Evolutionary conservation across 768 basidiomycete genomes (phyloP), one percentile per base, ranked within the genome.

Genomic region (Boletus insuetus): DNA sequence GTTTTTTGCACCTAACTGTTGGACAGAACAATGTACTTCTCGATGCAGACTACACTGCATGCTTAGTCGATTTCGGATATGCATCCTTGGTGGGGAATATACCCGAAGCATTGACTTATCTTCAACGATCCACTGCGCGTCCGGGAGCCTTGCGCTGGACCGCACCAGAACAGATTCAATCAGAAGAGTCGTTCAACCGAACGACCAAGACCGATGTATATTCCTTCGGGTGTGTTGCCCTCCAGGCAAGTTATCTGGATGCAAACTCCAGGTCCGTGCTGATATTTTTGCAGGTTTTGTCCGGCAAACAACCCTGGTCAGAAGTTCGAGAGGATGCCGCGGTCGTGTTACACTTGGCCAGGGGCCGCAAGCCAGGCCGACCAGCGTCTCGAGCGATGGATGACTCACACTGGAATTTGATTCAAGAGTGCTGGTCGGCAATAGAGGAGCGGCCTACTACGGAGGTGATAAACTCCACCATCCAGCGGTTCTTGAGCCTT

Each of bases 41-140:
- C 4, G 60, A 61, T 8, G 50, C 31, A 20, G 40, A 55, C 2
- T 58, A 72, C 22, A 70, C 68, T 24, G 78, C 72, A 0, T 68
- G 72, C n/a, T 58, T 81, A 3, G 69, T 71, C 37, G 80, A 79
- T 54, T 81, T 81, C 40, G 79, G 80, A 1, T 55, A 63, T 39
- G 69, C 71, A 22, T 75, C 77, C 0, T 12, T 64, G 9, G 24
- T 60, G 5, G 61, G 55, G 2, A 50, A 42, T 13, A 61, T 53
- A 11, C 59, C 56, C 0, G 55, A 60, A 29, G 54, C 37, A 7
- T n/a, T 56, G 16, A 3, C 3, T 0, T 60, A 57, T 37, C 58
- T 64, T 0, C 55, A 55, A 24, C 39, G 34, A 47, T 65, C 48
- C 64, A 78, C 49, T 62, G 64, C 4, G 70, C 74, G 20, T 20